Percentiles rank a stretch among this genome's conserved stretches.
Conservation (phyloP, 306 rosid genomes). For the Prunus kanzakura region DNA sequence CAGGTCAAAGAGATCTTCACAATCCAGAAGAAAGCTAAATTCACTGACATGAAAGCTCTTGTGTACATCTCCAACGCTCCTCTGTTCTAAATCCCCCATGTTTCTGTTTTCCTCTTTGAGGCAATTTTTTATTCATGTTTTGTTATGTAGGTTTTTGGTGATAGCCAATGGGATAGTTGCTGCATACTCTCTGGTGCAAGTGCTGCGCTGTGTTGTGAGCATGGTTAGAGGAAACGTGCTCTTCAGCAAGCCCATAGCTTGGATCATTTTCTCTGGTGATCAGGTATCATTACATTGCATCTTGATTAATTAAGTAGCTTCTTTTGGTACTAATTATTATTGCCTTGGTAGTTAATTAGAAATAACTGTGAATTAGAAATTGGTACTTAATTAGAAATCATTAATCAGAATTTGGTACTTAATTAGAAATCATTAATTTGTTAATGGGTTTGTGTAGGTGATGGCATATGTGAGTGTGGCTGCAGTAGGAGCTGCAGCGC, state of each 20-base stretch:
- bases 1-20: slow-evolving; percentile 67
- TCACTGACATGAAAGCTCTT: slow-evolving; percentile 80
- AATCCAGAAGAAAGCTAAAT: slow-evolving; percentile 64
- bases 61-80: slow-evolving; percentile 30
- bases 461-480: slow-evolving; percentile 73
- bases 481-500: slow-evolving; percentile 60
- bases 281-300: slow-evolving; percentile 46
- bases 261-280: slow-evolving; percentile 80
- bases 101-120: neutral
- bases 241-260: slow-evolving; percentile 78
- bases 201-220: slow-evolving; percentile 53
- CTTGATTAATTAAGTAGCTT: too few relatives aligned
- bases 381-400: neutral
- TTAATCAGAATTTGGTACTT: neutral
- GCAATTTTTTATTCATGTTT: neutral
- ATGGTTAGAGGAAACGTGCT: slow-evolving; percentile 61
- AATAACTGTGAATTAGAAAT: neutral
- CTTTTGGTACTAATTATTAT: neutral
- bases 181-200: slow-evolving; percentile 69
- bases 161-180: slow-evolving; percentile 65
- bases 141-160: slow-evolving; percentile 60
- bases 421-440: neutral
- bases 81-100: neutral
- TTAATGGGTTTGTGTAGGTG: slow-evolving; percentile 36
- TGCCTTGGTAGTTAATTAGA: neutral